Conservation (phyloP, 805 yeast species). For the Torulaspora franciscae region DNA sequence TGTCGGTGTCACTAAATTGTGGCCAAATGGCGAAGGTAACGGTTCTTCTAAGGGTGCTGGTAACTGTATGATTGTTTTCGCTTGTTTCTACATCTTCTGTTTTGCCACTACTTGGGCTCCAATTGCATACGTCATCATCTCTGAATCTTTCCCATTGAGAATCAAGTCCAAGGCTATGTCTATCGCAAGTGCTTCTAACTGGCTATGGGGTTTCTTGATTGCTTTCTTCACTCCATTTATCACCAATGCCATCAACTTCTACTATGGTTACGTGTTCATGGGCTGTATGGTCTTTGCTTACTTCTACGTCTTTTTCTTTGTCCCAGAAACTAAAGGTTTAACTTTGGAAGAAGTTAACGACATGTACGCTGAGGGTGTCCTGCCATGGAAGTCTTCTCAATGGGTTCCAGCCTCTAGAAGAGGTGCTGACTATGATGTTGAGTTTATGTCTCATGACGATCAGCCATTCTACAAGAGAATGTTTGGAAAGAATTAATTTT, state of each 20-base stretch:
- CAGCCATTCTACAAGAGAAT: conserved; percentile 31
- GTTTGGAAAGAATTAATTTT: conserved; percentile 12
- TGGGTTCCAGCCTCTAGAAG: conserved; percentile 50
- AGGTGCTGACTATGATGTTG: conserved; percentile 29
- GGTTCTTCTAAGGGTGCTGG: conserved; percentile 51
- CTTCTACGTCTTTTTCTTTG: conserved; percentile 66
- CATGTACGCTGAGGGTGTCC: conserved; percentile 43
- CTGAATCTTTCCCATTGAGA: conserved; percentile 71
- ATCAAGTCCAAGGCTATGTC: conserved; percentile 56
- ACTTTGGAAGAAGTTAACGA: conserved; percentile 79
- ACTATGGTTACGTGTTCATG: conserved; percentile 61
- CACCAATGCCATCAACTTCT: conserved; percentile 59
- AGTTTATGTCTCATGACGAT: conserved; percentile 29
- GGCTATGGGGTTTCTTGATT: conserved; percentile 66
- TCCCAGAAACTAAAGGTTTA: conserved; percentile 77
- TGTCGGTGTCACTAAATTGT: conserved; percentile 52
- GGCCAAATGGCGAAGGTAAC: conserved; percentile 37
- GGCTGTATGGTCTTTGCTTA: conserved; percentile 56
- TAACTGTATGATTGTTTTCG: conserved; percentile 65
- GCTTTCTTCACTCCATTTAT: conserved; percentile 73
- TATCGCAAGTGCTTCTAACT: conserved; percentile 60
- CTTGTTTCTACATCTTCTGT: conserved; percentile 68
- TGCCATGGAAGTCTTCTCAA: conserved; percentile 45
- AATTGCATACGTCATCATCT: conserved; percentile 58
- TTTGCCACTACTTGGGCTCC: conserved; percentile 81